Evolutionary conservation across 2,329 filamentous ascomycete species (phyloP), one percentile per base, ranked within the genome.

Genomic region (Pseudogymnoascus sp.): DNA sequence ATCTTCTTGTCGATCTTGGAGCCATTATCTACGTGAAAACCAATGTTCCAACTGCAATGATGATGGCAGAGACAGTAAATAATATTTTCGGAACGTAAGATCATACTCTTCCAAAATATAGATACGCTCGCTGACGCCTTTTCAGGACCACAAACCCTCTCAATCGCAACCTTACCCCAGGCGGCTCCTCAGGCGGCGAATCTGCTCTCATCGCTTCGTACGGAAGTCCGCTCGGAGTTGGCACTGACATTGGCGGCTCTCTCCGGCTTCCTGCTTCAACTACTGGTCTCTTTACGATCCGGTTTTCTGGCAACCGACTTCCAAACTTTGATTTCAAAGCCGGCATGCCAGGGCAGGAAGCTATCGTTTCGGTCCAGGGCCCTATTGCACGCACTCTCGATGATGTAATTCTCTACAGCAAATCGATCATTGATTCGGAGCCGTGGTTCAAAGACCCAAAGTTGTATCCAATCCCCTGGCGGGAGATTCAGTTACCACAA

Each of bases 21-120:
- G 87, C 86, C 0, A 78, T 90, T 0, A 75, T 87, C 18, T 87
- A 89, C 66, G 79, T 82, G 66, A 89, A 89, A 74, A 89, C 87
- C 1, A 89, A 89, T 67, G 77, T 89, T 1, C 86, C 87, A 0
- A 81, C 84, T 64, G 81, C 81, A 0, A 72, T 84, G 65, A 76
- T 76, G 67, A 76, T 75, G 37, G 72, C 82, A 46, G 85, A 88
- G 68, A 80, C 78, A 4, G 78, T 81, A 46, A 88, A 87, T 71
- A 81, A 86, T 67, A 71, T 87, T 37, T 84, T 84, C 67, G 85
- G 84, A 1, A 18, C 7, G 46, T 53, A 53, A 31, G 25, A 31
- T 31, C 4, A 53, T 31, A 31, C 78, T 82, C 44, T 82, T 82
- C 0, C 73, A 86, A 36, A 87, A 87, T 67, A 53, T 16, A 31